These are phyloP conservation scores for Trametes punicea DNA, from an alignment of 768 basidiomycete genomes.

Conservation along the genomic window DNA sequence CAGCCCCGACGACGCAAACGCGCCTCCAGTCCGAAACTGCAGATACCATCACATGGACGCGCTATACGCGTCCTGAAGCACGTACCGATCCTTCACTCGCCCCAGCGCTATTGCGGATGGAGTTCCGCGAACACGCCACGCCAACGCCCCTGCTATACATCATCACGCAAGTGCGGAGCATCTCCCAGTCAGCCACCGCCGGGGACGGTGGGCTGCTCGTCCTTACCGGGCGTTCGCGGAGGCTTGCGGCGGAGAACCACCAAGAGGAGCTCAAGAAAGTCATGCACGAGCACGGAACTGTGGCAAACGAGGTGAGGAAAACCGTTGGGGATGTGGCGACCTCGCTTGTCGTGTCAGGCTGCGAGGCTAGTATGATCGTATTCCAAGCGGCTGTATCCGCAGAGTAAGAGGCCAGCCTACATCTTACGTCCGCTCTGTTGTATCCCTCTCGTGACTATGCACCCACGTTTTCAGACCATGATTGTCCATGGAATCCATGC, in stretches of 20 bases:
- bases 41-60: slow-evolving; percentile 75
- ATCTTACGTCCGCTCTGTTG: no score
- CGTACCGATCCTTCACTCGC: slow-evolving; percentile 25
- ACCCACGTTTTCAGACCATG: background rate
- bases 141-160: slow-evolving; percentile 55
- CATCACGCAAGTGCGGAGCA: slow-evolving; percentile 37
- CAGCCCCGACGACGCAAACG: slow-evolving; percentile 56
- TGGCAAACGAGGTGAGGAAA: slow-evolving; percentile 60
- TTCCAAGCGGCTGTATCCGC: slow-evolving; percentile 43
- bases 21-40: slow-evolving; percentile 76
- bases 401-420: background rate
- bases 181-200: slow-evolving; percentile 4
- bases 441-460: background rate
- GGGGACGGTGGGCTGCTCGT: slow-evolving; percentile 41
- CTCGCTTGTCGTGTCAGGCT: slow-evolving; percentile 55
- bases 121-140: slow-evolving; percentile 52
- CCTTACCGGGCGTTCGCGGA: slow-evolving; percentile 68
- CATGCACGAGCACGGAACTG: slow-evolving; percentile 34
- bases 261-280: slow-evolving; percentile 51
- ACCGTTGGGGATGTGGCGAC: slow-evolving; percentile 77
- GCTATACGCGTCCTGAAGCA: slow-evolving; percentile 41
- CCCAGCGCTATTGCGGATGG: slow-evolving; percentile 57
- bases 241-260: slow-evolving; percentile 61
- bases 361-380: slow-evolving; percentile 50
- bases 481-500: no score